Evolutionary conservation across 1,139 yeast genomes (phyloP).

Genomic region (Sugiyamaella castrensis): DNA sequence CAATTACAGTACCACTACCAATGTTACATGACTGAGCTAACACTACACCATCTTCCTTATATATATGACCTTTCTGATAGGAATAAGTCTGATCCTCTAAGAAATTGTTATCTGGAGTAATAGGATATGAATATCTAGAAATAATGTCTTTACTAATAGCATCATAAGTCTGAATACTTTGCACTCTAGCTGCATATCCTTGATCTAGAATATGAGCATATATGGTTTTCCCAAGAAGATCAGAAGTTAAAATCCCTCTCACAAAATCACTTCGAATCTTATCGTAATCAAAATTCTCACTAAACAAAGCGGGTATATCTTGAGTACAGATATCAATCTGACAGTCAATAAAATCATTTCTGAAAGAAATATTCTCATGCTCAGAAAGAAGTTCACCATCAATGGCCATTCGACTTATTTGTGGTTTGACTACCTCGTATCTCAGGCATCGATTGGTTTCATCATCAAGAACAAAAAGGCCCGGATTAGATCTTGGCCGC

Average conservation of each 20-base stretch:
- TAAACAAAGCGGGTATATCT: constrained; percentile 91
- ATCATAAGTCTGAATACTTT: constrained; percentile 88
- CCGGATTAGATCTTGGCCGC: constrained; percentile 64
- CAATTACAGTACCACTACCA: constrained; percentile 74
- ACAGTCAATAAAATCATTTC: constrained; percentile 94
- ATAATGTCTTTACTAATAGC: constrained; percentile 88
- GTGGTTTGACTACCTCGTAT: constrained; percentile 39
- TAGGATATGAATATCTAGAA: constrained; percentile 90
- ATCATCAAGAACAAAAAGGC: constrained; percentile 77
- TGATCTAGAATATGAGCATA: constrained; percentile 77
- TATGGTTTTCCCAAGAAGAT: constrained; percentile 83
- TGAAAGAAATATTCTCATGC: constrained; percentile 70
- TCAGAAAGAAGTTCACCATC: constrained; percentile 84
- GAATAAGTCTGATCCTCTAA: constrained; percentile 67
- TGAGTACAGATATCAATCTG: constrained; percentile 94
- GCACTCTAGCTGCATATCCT: constrained; percentile 90
- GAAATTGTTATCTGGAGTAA: constrained; percentile 82
- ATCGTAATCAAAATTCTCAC: constrained; percentile 94
- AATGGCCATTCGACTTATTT: constrained; percentile 49
- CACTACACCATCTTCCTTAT: constrained; percentile 76
- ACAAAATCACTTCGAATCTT: constrained; percentile 81
- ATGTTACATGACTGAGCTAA: constrained; percentile 90
- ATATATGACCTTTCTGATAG: constrained; percentile 80
- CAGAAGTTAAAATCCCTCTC: constrained; percentile 86
- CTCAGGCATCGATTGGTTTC: constrained; percentile 72